A percentile compares a stretch with the other conserved stretches of the same genome.
Evolutionary conservation across 805 yeast genomes (phyloP).

Genomic region (Zygoascus bituminiphila): DNA sequence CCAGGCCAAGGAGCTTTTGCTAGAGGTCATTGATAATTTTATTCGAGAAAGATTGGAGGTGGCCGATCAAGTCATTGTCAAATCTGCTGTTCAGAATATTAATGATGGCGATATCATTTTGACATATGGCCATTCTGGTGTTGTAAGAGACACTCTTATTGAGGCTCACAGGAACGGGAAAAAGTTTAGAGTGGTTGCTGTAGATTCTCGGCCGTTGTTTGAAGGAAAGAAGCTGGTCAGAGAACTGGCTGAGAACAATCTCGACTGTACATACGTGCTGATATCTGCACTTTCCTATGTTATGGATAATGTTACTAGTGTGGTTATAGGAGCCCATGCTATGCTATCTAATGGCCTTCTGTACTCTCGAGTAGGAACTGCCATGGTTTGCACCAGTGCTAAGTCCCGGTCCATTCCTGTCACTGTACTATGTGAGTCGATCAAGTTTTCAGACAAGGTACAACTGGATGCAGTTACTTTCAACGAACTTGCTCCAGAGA

Average conservation of each 20-base stretch:
- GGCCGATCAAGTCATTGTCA: slow-evolving; percentile 74
- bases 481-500: slow-evolving; percentile 55
- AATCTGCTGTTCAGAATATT: slow-evolving; percentile 70
- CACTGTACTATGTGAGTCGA: slow-evolving; percentile 87
- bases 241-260: slow-evolving; percentile 50
- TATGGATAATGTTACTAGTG: slow-evolving; percentile 79
- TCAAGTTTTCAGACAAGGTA: slow-evolving; percentile 90
- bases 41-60: slow-evolving; percentile 78
- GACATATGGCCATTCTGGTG: slow-evolving; percentile 84
- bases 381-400: slow-evolving; percentile 86
- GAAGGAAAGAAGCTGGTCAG: slow-evolving; percentile 80
- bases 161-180: slow-evolving; percentile 56
- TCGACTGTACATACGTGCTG: slow-evolving; percentile 70
- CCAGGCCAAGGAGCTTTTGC: slow-evolving; percentile 55
- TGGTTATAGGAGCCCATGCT: slow-evolving; percentile 93
- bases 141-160: slow-evolving; percentile 64
- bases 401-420: slow-evolving; percentile 86
- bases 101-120: slow-evolving; percentile 68
- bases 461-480: slow-evolving; percentile 93
- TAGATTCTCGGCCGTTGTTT: slow-evolving; percentile 88
- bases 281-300: slow-evolving; percentile 74
- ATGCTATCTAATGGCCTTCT: slow-evolving; percentile 92
- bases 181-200: slow-evolving; percentile 69
- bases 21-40: slow-evolving; percentile 67
- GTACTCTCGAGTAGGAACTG: slow-evolving; percentile 91